Conservation (phyloP, 2,329 filamentous ascomycete species). For the Diaporthe destruens region DNA sequence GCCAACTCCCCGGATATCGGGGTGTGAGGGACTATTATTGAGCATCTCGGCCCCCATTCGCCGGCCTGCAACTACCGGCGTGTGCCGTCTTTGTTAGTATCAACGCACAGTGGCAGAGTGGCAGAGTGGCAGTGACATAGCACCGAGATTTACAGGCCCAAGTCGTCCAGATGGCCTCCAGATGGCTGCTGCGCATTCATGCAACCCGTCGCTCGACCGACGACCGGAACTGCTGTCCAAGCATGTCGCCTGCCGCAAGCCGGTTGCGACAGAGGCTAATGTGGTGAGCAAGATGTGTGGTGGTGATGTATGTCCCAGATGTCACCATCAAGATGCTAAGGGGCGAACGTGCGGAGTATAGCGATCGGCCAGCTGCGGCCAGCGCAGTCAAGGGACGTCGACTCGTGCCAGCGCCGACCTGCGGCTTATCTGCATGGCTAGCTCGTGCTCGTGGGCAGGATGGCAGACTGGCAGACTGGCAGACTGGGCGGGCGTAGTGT, state of each 20-base stretch:
- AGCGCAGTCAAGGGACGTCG: background rate
- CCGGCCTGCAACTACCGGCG: slow-evolving; percentile 28
- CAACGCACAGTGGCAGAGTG: slow-evolving; percentile 11
- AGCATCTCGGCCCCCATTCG: slow-evolving; percentile 27
- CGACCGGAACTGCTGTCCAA: background rate
- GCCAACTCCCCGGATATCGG: slow-evolving; percentile 18
- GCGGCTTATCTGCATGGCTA: slow-evolving; percentile 30
- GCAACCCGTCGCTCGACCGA: background rate
- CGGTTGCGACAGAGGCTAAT: slow-evolving; percentile 16
- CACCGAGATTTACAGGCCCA: slow-evolving; percentile 22
- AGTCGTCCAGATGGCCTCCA: too few relatives aligned
- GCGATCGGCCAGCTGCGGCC: background rate
- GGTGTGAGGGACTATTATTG: slow-evolving; percentile 6
- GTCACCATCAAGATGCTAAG: background rate
- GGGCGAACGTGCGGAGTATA: background rate
- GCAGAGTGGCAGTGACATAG: background rate
- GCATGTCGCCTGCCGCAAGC: slow-evolving; percentile 24
- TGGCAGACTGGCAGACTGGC: too few relatives aligned
- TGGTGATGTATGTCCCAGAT: slow-evolving; percentile 12
- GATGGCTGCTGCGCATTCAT: slow-evolving; percentile 29
- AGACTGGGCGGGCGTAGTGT: background rate
- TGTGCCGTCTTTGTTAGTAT: slow-evolving; percentile 24
- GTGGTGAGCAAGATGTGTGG: slow-evolving; percentile 7
- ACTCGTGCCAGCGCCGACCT: slow-evolving; percentile 25
- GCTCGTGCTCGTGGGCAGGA: background rate